These are phyloP conservation scores for Lactarius sanguifluus DNA, from an alignment of 768 basidiomycete genomes.

Conservation along the genomic window DNA sequence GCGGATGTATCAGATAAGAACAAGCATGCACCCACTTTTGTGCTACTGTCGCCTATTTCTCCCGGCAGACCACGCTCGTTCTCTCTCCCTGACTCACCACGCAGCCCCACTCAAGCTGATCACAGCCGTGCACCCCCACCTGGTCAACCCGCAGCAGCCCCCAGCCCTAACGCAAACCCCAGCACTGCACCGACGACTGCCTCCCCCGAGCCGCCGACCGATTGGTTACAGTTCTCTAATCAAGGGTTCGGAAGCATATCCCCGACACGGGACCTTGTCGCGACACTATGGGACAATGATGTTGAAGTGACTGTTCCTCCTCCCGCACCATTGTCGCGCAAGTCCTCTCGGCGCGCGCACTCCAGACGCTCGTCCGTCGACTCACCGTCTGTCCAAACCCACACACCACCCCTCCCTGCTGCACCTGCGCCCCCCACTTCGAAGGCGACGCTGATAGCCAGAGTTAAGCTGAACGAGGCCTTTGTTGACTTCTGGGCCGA, in stretches of 20 bases:
- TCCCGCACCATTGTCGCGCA: constrained; percentile 32
- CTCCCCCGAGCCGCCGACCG: constrained; percentile 39
- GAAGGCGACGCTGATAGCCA: constrained; percentile 45
- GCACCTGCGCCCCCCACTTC: constrained; percentile 22
- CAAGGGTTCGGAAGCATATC: constrained; percentile 54
- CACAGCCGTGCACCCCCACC: constrained; percentile 21
- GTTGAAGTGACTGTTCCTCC: constrained; percentile 52
- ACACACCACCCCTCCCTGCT: constrained; percentile 10
- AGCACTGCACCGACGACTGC: constrained; percentile 35
- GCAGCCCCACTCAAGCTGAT: constrained; percentile 1
- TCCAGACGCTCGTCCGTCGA: constrained; percentile 34
- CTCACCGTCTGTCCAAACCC: constrained; percentile 17
- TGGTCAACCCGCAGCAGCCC: not conserved
- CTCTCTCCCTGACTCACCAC: constrained; percentile 20
- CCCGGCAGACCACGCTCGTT: constrained; percentile 31
- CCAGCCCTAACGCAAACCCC: constrained; percentile 33
- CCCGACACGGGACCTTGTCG: constrained; percentile 47
- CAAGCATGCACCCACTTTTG: constrained; percentile 31
- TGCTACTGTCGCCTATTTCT: constrained; percentile 37
- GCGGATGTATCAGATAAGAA: constrained; percentile 39
- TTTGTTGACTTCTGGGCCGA: constrained; percentile 85
- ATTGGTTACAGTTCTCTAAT: constrained; percentile 70
- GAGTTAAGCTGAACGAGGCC: constrained; percentile 72
- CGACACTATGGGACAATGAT: constrained; percentile 59
- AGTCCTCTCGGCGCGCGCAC: constrained; percentile 35